Evolutionary conservation across 805 yeast species (phyloP).

Genomic region (Kazachstania africana): DNA sequence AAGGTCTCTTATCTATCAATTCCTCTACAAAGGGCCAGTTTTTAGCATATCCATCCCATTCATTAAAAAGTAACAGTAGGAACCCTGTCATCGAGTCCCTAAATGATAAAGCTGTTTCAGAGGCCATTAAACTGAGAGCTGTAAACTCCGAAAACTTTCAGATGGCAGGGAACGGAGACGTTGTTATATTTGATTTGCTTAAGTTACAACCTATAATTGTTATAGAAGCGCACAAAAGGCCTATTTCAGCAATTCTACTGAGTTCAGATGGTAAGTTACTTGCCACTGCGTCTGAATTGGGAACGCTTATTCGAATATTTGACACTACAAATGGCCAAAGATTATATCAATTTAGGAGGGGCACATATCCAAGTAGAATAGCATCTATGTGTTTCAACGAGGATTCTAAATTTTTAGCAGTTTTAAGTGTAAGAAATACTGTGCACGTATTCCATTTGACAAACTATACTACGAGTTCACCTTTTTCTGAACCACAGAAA

Average conservation of each 20-base stretch:
- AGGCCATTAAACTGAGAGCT: not conserved
- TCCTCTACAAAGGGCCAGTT: constrained; percentile 38
- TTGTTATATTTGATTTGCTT: constrained; percentile 50
- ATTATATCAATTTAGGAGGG: constrained; percentile 57
- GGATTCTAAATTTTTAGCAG: constrained; percentile 62
- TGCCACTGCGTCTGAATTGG: constrained; percentile 68
- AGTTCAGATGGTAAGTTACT: constrained; percentile 53
- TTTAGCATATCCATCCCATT: constrained; percentile 69
- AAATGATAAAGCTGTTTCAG: not conserved
- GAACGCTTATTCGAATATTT: constrained; percentile 66
- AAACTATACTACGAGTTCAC: no score
- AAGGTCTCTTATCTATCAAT: constrained; percentile 53
- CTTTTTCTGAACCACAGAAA: no score
- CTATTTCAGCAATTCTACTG: constrained; percentile 47
- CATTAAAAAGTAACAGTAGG: constrained; percentile 38
- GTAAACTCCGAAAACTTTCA: not conserved
- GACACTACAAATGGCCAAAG: constrained; percentile 46
- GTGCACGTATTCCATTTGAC: constrained; percentile 78
- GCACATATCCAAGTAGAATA: constrained; percentile 74
- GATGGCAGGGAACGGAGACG: constrained; percentile 38
- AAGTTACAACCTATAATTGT: constrained; percentile 53
- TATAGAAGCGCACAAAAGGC: constrained; percentile 62
- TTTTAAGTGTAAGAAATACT: constrained; percentile 80
- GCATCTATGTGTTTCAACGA: constrained; percentile 65
- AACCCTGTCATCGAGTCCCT: constrained; percentile 12